Percentiles rank a stretch among this genome's conserved stretches.
Evolutionary conservation across 2,329 filamentous ascomycete species (phyloP).

Genomic region (Xylariaceae sp.): DNA sequence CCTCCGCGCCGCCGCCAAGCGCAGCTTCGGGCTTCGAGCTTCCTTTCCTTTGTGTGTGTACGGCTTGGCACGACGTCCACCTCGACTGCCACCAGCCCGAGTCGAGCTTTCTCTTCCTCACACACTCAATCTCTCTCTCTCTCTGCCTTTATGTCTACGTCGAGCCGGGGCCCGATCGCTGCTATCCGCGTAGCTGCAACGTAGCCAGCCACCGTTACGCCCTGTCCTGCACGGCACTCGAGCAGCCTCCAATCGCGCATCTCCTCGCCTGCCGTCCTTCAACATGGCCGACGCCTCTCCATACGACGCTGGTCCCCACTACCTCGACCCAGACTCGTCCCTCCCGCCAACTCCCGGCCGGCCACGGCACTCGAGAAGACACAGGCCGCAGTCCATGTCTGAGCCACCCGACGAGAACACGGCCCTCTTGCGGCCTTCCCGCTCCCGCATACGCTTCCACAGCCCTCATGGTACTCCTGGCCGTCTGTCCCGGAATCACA

Average conservation of each 20-base stretch:
- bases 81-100: too few species aligned
- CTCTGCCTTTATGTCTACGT: too few species aligned
- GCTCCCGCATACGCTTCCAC: constrained; percentile 35
- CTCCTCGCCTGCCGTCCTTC: background rate
- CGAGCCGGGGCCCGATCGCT: too few species aligned
- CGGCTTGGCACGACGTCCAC: too few species aligned
- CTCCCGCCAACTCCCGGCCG: constrained; percentile 14
- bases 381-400: constrained; percentile 17
- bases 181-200: too few species aligned
- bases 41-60: too few species aligned
- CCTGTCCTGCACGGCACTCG: too few species aligned
- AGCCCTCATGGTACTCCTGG: constrained; percentile 20
- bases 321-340: constrained; percentile 11
- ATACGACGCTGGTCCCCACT: constrained; percentile 9
- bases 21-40: too few species aligned
- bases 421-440: constrained; percentile 32
- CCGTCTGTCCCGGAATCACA: constrained; percentile 33
- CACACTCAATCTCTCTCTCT: too few species aligned
- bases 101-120: too few species aligned
- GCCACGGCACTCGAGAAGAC: constrained; percentile 17
- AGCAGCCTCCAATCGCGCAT: background rate
- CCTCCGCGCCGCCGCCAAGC: too few species aligned
- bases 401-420: constrained; percentile 35
- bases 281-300: constrained; percentile 13
- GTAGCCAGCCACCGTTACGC: too few species aligned